Conservation (phyloP, 75 land plant genomes). For the Pinus tabuliformis region DNA sequence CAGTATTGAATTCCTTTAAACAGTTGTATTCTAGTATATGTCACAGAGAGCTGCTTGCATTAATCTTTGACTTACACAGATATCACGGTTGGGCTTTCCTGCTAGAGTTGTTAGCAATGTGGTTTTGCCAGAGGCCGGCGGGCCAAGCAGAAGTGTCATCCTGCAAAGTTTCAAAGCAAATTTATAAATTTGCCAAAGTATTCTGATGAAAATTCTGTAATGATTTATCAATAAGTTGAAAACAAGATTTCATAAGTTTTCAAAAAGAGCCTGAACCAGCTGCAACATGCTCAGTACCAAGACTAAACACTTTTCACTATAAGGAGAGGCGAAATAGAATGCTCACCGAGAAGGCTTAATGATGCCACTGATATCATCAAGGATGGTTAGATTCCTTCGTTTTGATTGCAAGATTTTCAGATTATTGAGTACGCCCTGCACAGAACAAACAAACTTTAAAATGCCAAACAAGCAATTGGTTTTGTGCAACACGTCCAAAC, state of each 20-base stretch:
- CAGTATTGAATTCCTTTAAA: no score
- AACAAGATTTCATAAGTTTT: constrained; percentile 16
- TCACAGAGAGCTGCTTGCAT: neutral
- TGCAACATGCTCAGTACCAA: no score
- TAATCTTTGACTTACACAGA: constrained; percentile 34
- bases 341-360: constrained; percentile 61
- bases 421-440: constrained; percentile 24
- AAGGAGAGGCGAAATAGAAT: no score
- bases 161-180: constrained; percentile 18
- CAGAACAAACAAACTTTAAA: neutral
- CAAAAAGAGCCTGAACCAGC: neutral
- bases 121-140: constrained; percentile 79
- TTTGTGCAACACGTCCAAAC: no score
- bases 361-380: constrained; percentile 72
- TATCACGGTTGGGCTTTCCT: constrained; percentile 46
- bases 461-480: no score
- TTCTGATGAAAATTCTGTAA: neutral
- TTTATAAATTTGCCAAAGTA: no score
- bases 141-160: constrained; percentile 78
- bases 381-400: constrained; percentile 45
- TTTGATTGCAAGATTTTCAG: constrained; percentile 42
- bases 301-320: no score
- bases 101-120: constrained; percentile 72
- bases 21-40: no score
- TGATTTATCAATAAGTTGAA: neutral